A percentile compares a stretch with the other conserved stretches of the same genome.
phyloP scores from a whole-genome alignment of 2,329 filamentous ascomycete genomes.

The Parascedosporium putredinis region DNA sequence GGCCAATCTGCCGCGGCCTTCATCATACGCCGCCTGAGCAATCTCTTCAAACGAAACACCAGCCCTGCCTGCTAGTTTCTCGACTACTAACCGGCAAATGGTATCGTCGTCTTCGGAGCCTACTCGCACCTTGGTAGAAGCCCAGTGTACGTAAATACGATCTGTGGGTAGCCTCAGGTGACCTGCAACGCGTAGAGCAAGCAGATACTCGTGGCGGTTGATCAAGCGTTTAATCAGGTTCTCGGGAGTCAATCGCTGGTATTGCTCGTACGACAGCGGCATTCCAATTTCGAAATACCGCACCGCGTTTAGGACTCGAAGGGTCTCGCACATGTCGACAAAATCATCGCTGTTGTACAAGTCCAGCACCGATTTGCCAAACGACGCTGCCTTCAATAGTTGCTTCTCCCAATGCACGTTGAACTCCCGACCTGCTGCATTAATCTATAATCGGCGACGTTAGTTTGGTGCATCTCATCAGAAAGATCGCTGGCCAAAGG shows the following conservation, averaged over 20 bases:
- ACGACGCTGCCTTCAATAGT: conserved; percentile 89
- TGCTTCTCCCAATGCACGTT: conserved; percentile 89
- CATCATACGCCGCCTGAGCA: conserved; percentile 84
- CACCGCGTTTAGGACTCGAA: conserved; percentile 86
- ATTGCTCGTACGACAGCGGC: conserved; percentile 88
- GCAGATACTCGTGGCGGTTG: conserved; percentile 80
- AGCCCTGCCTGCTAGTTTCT: conserved; percentile 74
- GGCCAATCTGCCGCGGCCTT: conserved; percentile 79
- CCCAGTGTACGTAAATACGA: conserved; percentile 93
- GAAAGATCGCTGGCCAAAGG: background rate
- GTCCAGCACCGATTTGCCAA: conserved; percentile 93
- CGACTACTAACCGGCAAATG: conserved; percentile 77
- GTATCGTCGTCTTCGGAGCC: conserved; percentile 79
- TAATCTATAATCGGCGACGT: conserved; percentile 32
- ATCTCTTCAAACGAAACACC: conserved; percentile 96
- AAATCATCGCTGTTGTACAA: conserved; percentile 98
- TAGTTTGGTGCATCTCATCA: background rate
- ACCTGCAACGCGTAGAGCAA: conserved; percentile 79
- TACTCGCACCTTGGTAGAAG: conserved; percentile 80
- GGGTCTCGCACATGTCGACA: conserved; percentile 92
- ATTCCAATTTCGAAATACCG: conserved; percentile 86
- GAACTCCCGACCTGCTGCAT: conserved; percentile 87
- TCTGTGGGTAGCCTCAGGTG: conserved; percentile 81
- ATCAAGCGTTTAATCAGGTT: conserved; percentile 77
- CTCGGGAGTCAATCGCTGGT: conserved; percentile 80